Base-by-base conservation (phyloP, 257 asterid genomes). In the Penstemon eatonii region DNA sequence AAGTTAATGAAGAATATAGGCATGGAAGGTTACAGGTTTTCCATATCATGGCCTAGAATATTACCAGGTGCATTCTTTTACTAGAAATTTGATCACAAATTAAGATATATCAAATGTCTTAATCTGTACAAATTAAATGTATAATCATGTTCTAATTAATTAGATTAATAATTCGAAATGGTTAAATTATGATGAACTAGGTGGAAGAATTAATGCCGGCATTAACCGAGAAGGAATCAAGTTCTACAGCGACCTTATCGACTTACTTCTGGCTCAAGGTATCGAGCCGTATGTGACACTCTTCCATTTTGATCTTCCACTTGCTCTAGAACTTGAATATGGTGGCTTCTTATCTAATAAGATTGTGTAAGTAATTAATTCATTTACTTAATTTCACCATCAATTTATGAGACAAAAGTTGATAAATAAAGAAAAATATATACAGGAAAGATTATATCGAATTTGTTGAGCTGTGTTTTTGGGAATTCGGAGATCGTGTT, bases 291-390 rank as follows among this genome's bases (percentile, higher is more conserved):
- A 55, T 19, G 79, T 50, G 11, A 80, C 84, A 3, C 47, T 80
- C 38, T 76, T 73, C 50, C 84, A 80, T 6, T 80, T 73, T 66
- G 82, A 76, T 68, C 65, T 73, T 18, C 82, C 84, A 12, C 84
- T 72, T 25, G 7, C 56, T 3, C 56, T 79, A 2, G 72, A 79
- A 75, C 74, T 71, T 19, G 84, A 80, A 65, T 80, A 73, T 36
- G 68, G 66, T 41, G 82, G 84, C 45, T 80, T 76, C 45, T 64
- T 69, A 60, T 73, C 73, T 50, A 38, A 71, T 3, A 13, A 15
- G 2, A 64, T 76, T 43, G 46, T 62, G 84, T 80, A 73, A 65
- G 81, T 54, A 19, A 10, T 5, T 62, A 25, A 25, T 25, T 1
- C 33, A 25, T 25, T 1, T 1, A 25, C 33, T 25, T 25, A 25